Conservation (phyloP, 2,329 filamentous ascomycete genomes). For the Fusarium odoratissimum region DNA sequence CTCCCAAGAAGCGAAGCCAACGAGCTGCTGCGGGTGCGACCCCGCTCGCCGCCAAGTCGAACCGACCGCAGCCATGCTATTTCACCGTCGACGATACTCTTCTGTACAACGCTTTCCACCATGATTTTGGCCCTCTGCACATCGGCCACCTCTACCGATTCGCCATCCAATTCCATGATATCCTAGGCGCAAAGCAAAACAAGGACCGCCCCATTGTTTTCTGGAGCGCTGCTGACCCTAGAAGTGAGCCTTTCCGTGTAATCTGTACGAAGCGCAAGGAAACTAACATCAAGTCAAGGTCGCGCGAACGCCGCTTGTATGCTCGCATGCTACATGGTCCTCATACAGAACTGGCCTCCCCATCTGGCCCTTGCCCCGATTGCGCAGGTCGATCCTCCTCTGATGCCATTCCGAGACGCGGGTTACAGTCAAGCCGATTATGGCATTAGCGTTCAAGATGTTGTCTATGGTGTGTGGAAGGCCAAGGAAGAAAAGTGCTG, state of each 20-base stretch:
- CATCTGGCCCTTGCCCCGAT: constrained; percentile 96
- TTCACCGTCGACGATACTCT: constrained; percentile 94
- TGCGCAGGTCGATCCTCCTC: constrained; percentile 93
- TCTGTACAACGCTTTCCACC: constrained; percentile 97
- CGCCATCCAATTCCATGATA: constrained; percentile 94
- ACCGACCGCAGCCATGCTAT: constrained; percentile 77
- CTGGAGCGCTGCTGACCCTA: constrained; percentile 91
- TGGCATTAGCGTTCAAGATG: constrained; percentile 92
- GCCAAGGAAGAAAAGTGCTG: constrained; percentile 96
- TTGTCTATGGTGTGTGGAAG: constrained; percentile 98
- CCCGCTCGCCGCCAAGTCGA: constrained; percentile 45
- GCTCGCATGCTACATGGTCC: constrained; percentile 97
- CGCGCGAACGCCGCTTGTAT: constrained; percentile 95
- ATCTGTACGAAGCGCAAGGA: not conserved
- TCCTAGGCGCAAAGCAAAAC: constrained; percentile 90
- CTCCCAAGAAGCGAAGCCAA: constrained; percentile 57
- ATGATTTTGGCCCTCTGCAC: constrained; percentile 97
- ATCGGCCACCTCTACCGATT: constrained; percentile 98
- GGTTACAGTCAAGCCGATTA: constrained; percentile 99
- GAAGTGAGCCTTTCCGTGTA: constrained; percentile 70
- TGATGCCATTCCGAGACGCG: constrained; percentile 99
- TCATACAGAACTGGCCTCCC: constrained; percentile 97
- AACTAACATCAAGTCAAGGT: constrained; percentile 59
- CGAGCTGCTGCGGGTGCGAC: constrained; percentile 66
- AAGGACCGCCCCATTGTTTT: constrained; percentile 92